These are phyloP conservation scores for Harringtonia aguacate DNA, from an alignment of 2,329 filamentous ascomycete species.

Conservation along the genomic window DNA sequence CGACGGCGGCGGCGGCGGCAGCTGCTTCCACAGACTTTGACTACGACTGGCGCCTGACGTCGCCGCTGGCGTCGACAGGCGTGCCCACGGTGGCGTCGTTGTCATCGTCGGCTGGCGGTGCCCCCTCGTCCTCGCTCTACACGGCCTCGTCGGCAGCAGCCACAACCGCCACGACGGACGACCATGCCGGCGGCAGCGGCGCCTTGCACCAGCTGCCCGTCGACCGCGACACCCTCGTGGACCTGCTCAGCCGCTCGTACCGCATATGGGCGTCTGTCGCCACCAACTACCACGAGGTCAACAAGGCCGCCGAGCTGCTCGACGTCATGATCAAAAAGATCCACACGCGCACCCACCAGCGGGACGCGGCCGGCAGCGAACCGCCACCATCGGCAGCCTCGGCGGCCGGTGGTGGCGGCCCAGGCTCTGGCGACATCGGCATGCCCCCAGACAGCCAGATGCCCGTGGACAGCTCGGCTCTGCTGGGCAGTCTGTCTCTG, in stretches of 20 bases:
- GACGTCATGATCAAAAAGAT: constrained; percentile 24
- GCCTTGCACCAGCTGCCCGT: constrained; percentile 14
- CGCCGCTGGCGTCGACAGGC: neutral
- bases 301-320: constrained; percentile 34
- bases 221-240: constrained; percentile 21
- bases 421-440: neutral
- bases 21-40: too few relatives aligned
- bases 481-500: neutral
- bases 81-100: neutral
- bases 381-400: neutral
- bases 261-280: constrained; percentile 32
- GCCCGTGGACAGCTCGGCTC: too few relatives aligned
- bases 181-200: neutral
- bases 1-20: too few relatives aligned
- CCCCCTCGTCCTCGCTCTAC: too few relatives aligned
- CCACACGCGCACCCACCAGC: constrained; percentile 2
- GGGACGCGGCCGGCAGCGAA: constrained; percentile 1
- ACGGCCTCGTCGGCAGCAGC: neutral
- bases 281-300: constrained; percentile 25
- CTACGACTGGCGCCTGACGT: too few relatives aligned
- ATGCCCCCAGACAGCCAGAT: too few relatives aligned
- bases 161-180: neutral
- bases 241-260: constrained; percentile 30
- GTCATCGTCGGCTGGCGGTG: too few relatives aligned
- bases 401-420: neutral